Evolutionary conservation across 2,329 filamentous ascomycete genomes (phyloP).

Genomic region (Furcasterigmium furcatum): DNA sequence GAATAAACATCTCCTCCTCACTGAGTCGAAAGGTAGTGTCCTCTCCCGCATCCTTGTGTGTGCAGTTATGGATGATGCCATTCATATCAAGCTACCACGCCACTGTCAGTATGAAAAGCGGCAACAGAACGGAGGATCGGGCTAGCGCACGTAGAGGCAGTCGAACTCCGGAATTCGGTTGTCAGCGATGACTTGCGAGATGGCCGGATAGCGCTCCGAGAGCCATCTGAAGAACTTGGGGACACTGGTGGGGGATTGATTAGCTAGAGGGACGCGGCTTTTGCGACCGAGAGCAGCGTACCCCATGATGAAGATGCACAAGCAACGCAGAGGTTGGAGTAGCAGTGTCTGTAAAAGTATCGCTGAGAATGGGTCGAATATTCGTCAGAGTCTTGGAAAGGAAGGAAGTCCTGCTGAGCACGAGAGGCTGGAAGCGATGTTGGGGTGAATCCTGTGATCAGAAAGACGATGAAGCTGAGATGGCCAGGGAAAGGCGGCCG

Average conservation of each 20-base stretch:
- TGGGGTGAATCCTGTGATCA: not conserved
- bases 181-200: slow-evolving; percentile 97
- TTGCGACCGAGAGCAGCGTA: slow-evolving; percentile 8
- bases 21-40: slow-evolving; percentile 89
- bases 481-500: not conserved
- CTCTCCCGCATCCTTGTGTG: slow-evolving; percentile 86
- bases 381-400: not conserved
- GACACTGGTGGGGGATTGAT: slow-evolving; percentile 41
- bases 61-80: slow-evolving; percentile 99
- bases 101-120: slow-evolving; percentile 28
- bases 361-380: not conserved
- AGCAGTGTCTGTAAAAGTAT: too few relatives aligned
- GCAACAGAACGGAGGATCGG: slow-evolving; percentile 16
- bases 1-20: slow-evolving; percentile 99
- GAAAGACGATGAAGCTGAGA: not conserved
- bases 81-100: slow-evolving; percentile 81
- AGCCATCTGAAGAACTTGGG: slow-evolving; percentile 99
- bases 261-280: slow-evolving; percentile 1
- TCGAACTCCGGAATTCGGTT: slow-evolving; percentile 99
- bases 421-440: too few relatives aligned
- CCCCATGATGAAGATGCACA: slow-evolving; percentile 21
- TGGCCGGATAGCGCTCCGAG: slow-evolving; percentile 96
- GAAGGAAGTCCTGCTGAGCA: not conserved
- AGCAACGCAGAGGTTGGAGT: too few relatives aligned
- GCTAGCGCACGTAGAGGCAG: slow-evolving; percentile 72